Base-by-base conservation (phyloP, 805 yeast species). In the Barnettozyma botsteinii region DNA sequence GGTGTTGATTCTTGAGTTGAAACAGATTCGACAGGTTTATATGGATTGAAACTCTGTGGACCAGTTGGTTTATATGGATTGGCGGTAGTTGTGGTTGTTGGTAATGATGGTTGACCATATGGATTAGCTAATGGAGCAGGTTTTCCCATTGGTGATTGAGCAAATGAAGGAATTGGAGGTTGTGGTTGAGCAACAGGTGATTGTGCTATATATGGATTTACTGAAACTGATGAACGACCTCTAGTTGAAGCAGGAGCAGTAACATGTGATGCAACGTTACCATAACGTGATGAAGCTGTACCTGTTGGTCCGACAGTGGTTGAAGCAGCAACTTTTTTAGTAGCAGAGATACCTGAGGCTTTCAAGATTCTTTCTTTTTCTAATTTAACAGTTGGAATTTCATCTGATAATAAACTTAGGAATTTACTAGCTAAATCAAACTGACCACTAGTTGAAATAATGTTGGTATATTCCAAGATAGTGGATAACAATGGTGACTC, bases 401-500 rank as follows among this genome's bases (percentile, higher is more conserved):
- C 77, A 33, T 74, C 77, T 11, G 98, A 95, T 53, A 93, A 68
- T 45, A 82, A 68, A 33, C 69, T 67, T 56, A 91, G 70, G 49
- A 85, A 77, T 49, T 72, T 75, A 42, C 69, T 72, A 2, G 98
- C 97, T 49, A 91, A 66, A 9, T 82, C 94, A 51, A 86, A 80
- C 48, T 85, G 79, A 21, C 97, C 98, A 55, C 73, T 79, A 21
- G 87, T 78, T 4, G 95, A 82, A 41, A 88, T 79, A 44, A 83
- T 67, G 49, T 77, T 79, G 33, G 94, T 80, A 60, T 84, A 93
- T 61, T 93, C 98, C 48, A 86, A 69, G 46, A 85, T 77, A 3
- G 81, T 80, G 28, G 66, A 44, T 37, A 67, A 55, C 25, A 69
- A 48, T 19, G 40, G 43, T 47, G 58, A 48, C 47, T 64, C 61